phyloP scores from a whole-genome alignment of 805 yeast genomes.

The Starmera dryadoides region DNA sequence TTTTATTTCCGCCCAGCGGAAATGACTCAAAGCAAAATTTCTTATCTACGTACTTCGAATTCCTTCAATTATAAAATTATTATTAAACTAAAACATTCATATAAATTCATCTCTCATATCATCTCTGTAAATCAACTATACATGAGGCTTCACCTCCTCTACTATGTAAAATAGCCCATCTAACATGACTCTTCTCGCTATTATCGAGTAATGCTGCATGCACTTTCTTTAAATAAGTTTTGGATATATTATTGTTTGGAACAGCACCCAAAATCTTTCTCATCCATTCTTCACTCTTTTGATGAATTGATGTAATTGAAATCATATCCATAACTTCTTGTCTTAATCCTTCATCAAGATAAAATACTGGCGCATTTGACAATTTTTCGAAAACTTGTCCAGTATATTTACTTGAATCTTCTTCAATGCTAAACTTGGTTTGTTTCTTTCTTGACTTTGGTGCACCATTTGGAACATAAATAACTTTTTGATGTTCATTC shows the following conservation, averaged over 20 bases:
- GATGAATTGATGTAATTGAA: slow-evolving; percentile 63
- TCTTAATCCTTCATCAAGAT: slow-evolving; percentile 58
- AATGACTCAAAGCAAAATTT: too few relatives aligned
- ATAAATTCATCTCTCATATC: too few relatives aligned
- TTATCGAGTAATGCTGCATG: too few relatives aligned
- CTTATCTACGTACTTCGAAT: too few relatives aligned
- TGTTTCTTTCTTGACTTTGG: slow-evolving; percentile 69
- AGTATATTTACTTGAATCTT: slow-evolving; percentile 59
- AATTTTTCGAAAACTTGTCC: slow-evolving; percentile 45
- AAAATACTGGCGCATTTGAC: slow-evolving; percentile 62
- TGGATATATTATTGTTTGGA: too few relatives aligned
- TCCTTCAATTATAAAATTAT: too few relatives aligned
- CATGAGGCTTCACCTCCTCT: slow-evolving; percentile 70
- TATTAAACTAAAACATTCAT: too few relatives aligned
- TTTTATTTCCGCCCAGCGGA: too few relatives aligned
- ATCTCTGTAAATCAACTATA: slow-evolving; percentile 59
- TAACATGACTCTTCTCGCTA: slow-evolving; percentile 49
- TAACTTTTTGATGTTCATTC: slow-evolving; percentile 43
- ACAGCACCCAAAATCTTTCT: slow-evolving; percentile 71
- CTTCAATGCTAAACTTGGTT: slow-evolving; percentile 73
- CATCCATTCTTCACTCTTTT: slow-evolving; percentile 61
- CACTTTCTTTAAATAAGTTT: too few relatives aligned
- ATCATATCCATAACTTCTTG: slow-evolving; percentile 87
- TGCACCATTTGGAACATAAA: slow-evolving; percentile 71
- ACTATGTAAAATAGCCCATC: slow-evolving; percentile 72